These are phyloP conservation scores for Exophiala bonariae DNA, from an alignment of 2,329 filamentous ascomycete species.

Conservation along the genomic window DNA sequence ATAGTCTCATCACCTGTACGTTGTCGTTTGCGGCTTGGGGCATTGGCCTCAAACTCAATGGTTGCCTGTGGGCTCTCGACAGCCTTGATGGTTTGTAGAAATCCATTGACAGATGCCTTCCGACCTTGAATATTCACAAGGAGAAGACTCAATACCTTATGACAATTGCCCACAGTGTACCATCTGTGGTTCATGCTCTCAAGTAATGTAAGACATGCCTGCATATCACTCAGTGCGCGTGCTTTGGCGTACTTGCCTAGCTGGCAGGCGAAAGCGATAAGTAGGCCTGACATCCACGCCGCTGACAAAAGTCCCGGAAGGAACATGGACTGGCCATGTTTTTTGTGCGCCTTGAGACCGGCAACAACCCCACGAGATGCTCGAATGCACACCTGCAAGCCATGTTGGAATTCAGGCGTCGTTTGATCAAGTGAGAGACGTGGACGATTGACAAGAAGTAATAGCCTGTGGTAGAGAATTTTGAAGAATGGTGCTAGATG, in stretches of 20 bases:
- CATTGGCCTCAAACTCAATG: conserved; percentile 18
- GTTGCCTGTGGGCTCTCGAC: conserved; percentile 17
- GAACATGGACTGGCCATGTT: conserved; percentile 37
- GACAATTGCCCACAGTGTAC: conserved; percentile 42
- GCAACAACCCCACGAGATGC: conserved; percentile 40
- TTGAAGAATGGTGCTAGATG: conserved; percentile 38
- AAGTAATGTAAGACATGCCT: conserved; percentile 34
- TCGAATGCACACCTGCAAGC: conserved; percentile 42
- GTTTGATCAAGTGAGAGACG: conserved; percentile 39
- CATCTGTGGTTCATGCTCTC: conserved; percentile 38
- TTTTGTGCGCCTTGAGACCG: conserved; percentile 35
- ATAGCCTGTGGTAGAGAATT: conserved; percentile 42
- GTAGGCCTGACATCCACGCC: conserved; percentile 42
- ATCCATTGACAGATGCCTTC: conserved; percentile 25
- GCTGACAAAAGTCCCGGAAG: conserved; percentile 42
- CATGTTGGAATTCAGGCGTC: conserved; percentile 41
- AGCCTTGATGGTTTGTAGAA: conserved; percentile 21
- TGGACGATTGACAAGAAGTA: conserved; percentile 41
- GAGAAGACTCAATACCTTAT: conserved; percentile 36
- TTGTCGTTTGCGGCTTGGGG: conserved; percentile 32
- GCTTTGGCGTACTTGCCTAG: conserved; percentile 38
- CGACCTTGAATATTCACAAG: conserved; percentile 34
- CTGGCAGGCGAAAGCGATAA: conserved; percentile 43
- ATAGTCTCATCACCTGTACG: conserved; percentile 14
- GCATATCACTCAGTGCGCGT: conserved; percentile 39